Percentiles rank a stretch among this genome's conserved stretches.
Conservation (phyloP, 768 basidiomycete genomes). For the Russula sp. region DNA sequence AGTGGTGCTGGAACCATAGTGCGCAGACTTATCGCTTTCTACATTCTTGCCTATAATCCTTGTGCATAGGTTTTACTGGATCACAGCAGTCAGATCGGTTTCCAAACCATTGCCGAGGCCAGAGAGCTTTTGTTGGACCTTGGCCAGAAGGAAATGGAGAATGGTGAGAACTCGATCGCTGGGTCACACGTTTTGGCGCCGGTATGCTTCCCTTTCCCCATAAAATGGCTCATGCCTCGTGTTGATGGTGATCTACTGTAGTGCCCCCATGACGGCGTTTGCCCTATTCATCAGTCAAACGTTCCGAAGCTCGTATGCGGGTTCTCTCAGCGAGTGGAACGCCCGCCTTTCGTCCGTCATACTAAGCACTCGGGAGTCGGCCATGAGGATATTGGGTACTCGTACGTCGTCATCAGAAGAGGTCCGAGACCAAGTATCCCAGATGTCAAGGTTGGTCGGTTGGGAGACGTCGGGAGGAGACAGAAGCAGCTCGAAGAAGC, state of each 20-base stretch:
- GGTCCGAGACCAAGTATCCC: slow-evolving; percentile 58
- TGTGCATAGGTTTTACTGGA: slow-evolving; percentile 74
- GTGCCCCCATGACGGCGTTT: slow-evolving; percentile 89
- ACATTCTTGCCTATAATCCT: neutral
- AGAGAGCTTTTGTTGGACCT: slow-evolving; percentile 66
- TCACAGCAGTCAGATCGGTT: slow-evolving; percentile 71
- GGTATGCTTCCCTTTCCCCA: slow-evolving; percentile 45
- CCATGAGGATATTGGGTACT: slow-evolving; percentile 85
- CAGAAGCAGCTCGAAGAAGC: slow-evolving; percentile 41
- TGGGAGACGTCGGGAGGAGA: slow-evolving; percentile 52
- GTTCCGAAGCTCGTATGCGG: slow-evolving; percentile 61
- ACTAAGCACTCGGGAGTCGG: slow-evolving; percentile 86
- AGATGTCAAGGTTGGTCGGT: slow-evolving; percentile 45
- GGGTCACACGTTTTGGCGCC: slow-evolving; percentile 89
- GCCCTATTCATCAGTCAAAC: slow-evolving; percentile 69
- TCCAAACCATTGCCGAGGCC: slow-evolving; percentile 74
- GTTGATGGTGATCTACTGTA: slow-evolving; percentile 38
- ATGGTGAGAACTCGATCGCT: slow-evolving; percentile 40
- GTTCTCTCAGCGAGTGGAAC: slow-evolving; percentile 84
- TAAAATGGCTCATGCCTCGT: slow-evolving; percentile 10
- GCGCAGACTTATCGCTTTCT: slow-evolving; percentile 25
- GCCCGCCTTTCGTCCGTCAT: slow-evolving; percentile 77
- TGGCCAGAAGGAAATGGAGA: slow-evolving; percentile 57
- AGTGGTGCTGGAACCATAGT: slow-evolving; percentile 86
- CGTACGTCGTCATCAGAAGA: slow-evolving; percentile 84